Conservation (phyloP, 2,329 filamentous ascomycete species). For the Cladosporium sp. region DNA sequence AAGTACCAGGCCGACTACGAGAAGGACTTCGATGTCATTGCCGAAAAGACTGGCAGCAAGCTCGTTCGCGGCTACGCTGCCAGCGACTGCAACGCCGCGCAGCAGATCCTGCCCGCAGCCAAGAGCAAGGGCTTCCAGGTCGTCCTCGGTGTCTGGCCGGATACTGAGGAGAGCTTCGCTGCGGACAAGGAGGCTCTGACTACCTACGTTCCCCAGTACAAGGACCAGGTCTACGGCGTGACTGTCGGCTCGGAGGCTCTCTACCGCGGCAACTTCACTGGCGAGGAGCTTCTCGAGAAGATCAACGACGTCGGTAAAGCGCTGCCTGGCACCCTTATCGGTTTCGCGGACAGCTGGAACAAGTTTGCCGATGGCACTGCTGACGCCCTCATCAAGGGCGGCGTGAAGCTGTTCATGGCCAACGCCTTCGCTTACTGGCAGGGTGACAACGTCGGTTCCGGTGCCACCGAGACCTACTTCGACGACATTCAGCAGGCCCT, state of each 20-base stretch:
- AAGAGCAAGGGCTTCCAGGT: constrained; percentile 66
- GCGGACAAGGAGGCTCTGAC: constrained; percentile 61
- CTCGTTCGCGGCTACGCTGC: constrained; percentile 68
- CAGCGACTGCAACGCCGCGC: constrained; percentile 64
- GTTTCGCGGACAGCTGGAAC: constrained; percentile 73
- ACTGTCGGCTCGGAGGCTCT: constrained; percentile 71
- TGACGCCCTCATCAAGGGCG: constrained; percentile 60
- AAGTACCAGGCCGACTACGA: constrained; percentile 64
- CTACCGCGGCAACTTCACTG: constrained; percentile 68
- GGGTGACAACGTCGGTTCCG: constrained; percentile 51
- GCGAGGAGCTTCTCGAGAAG: constrained; percentile 58
- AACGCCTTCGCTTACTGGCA: constrained; percentile 78
- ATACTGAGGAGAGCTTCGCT: constrained; percentile 61
- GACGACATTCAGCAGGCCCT: constrained; percentile 67
- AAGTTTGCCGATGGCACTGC: constrained; percentile 68
- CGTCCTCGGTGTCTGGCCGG: constrained; percentile 70
- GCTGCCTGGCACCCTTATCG: constrained; percentile 58
- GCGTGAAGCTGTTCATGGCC: constrained; percentile 62
- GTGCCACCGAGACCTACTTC: constrained; percentile 64
- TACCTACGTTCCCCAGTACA: constrained; percentile 50
- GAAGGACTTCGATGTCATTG: constrained; percentile 64
- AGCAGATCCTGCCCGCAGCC: constrained; percentile 65
- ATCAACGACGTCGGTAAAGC: constrained; percentile 62
- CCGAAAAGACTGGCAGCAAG: constrained; percentile 50
- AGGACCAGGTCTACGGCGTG: constrained; percentile 64